Base-by-base conservation (phyloP, 202 grass and related monocot genomes). In the Schoenoplectus tabernaemontani region DNA sequence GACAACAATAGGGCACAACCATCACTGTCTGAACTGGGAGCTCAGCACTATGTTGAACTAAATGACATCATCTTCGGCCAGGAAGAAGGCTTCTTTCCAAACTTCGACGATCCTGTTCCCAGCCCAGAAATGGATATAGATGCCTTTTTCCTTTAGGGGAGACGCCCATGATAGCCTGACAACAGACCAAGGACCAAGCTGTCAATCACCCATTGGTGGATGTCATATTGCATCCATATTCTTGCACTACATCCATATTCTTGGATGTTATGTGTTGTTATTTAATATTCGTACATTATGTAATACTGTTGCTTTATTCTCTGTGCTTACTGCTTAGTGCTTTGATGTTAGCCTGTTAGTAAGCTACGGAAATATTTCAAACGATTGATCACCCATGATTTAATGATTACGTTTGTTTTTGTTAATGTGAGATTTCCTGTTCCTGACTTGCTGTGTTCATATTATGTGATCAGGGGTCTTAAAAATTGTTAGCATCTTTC, bases 21-120 rank as follows among this genome's bases (percentile, higher is more conserved):
- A 12, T 37, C 86, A 7, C 42, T 73, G 23, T 59, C 81, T 44
- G 81, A 85, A 82, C 43, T 89, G 22, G 82, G 59, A 1, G 69
- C 13, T 2, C 74, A 89, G 56, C 69, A 96, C 28, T 96, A 58
- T 79, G 2, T 91, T 6, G 88, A 89, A 64, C 81, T 96, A 46
- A 87, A 87, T 53, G 92, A 93, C n/a, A 76, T 93, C 44, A 17
- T 44, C 61, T 13, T 11, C 63, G 4, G 59, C 57, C 51, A 84
- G 78, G 50, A 77, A 43, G 60, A 59, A 48, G 17, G 82, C 64
- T 70, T 36, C 15, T 51, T 51, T 51, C 26, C 69, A 64, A 46
- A 70, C 71, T 77, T 57, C 65, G 24, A 70, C 10, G 71, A 73
- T 46, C 59, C 66, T 17, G 22, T 42, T 56, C 15, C 23, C 12